Base-by-base conservation (phyloP, 2,329 filamentous ascomycete genomes). In the Chrysoporthe austroafricana region DNA sequence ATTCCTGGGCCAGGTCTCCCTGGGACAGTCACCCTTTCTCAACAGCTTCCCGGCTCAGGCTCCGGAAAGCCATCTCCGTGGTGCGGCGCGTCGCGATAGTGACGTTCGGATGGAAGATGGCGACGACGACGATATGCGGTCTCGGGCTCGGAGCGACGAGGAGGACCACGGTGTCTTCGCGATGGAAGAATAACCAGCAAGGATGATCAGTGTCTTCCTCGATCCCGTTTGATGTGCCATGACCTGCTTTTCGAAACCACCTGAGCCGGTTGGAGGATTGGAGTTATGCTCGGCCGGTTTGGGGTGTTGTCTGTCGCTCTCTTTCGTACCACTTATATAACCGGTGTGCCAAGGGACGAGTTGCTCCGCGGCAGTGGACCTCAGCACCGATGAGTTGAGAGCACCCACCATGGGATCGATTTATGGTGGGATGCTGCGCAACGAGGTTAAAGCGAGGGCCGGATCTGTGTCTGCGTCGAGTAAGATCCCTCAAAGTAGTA, bases 111-210 rank as follows among this genome's bases (percentile, higher is more conserved):
- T 89, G 85, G 87, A 90, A 73, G 88, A 88, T 71, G 90, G 93
- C 65, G 88, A 90, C 73, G 89, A 91, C 70, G 87, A 90, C 68
- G 88, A 89, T 74, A 81, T 82, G 73, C 84, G 81, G 66, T 86
- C 84, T 62, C 85, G 87, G 66, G 86, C 87, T 62, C 87, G 91
- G 70, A 91, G 89, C 78, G 92, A 96, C 73, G 94, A 97, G 73
- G 94, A 97, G 71, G 95, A 98, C 72, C 94, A 97, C 72, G 94
- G 94, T 76, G 91, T 98, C 74, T 99, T 99, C 83, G 94, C 94
- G 73, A 98, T 98, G 95, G 96, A 99, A 80, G 93, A 97, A 79
- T 96, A 84, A 81, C 7, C 62, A 66, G 58, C 59, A 46, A 34
- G 21, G 57, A 57, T 50, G 39, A 63, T 46, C 56, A 26, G 54